Conservation (phyloP, 179 eudicot species). For the Vitellaria paradoxa region DNA sequence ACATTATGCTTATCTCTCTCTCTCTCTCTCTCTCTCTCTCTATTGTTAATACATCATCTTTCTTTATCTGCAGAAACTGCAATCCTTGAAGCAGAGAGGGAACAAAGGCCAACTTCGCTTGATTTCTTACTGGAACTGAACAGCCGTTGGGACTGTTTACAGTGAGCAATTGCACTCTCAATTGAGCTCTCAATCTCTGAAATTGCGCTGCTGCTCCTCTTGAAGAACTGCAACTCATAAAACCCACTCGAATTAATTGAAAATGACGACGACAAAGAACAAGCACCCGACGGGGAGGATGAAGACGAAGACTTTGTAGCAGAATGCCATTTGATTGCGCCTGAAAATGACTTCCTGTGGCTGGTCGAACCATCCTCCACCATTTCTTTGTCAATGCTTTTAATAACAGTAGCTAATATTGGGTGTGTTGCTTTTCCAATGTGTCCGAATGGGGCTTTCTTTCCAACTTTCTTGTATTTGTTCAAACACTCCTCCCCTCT, state of each 20-base stretch:
- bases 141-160: conserved; percentile 58
- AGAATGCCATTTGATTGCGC: conserved; percentile 48
- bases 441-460: conserved; percentile 34
- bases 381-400: conserved; percentile 23
- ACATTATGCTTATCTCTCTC: conserved; percentile 8
- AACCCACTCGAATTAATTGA: conserved; percentile 41
- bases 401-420: conserved; percentile 35
- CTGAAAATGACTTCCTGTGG: conserved; percentile 58
- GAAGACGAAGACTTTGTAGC: conserved; percentile 36
- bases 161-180: conserved; percentile 78
- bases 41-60: conserved; percentile 10
- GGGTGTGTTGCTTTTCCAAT: conserved; percentile 29
- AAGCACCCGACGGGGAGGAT: conserved; percentile 32
- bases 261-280: conserved; percentile 45
- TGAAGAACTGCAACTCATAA: conserved; percentile 40
- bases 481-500: conserved; percentile 20
- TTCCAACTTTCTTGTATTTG: conserved; percentile 15
- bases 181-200: conserved; percentile 57
- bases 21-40: neutral
- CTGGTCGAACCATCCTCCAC: conserved; percentile 22
- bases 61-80: conserved; percentile 35
- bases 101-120: conserved; percentile 26
- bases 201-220: conserved; percentile 47
- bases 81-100: conserved; percentile 31
- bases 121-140: conserved; percentile 22